phyloP scores from a whole-genome alignment of 139 green algal genomes.

The Eudorina sp. region DNA sequence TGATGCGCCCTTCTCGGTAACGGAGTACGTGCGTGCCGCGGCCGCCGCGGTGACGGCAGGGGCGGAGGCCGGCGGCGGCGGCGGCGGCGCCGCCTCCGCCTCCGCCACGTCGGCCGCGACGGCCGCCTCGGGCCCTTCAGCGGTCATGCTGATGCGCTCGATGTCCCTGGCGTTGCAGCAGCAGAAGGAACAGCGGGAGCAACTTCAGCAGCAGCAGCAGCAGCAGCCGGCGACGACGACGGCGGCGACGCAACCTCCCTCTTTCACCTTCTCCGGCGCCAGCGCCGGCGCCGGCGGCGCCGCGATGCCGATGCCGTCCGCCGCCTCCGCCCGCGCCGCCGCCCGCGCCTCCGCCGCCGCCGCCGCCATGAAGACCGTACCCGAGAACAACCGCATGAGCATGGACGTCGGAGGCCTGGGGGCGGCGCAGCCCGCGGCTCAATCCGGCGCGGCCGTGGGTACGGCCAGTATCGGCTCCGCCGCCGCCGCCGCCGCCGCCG shows the following conservation, averaged over 20 bases:
- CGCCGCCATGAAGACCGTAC: constrained; percentile 44
- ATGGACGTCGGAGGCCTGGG: constrained; percentile 15
- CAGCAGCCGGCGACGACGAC: neutral
- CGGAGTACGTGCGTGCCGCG: constrained; percentile 11
- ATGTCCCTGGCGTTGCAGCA: constrained; percentile 38
- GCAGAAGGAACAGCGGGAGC: neutral
- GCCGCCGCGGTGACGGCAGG: neutral
- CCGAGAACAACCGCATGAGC: constrained; percentile 31
- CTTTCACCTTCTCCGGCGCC: too few species aligned
- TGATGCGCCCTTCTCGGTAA: constrained; percentile 8
- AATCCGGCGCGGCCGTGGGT: too few species aligned
- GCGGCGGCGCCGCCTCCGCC: neutral
- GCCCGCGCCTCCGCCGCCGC: neutral
- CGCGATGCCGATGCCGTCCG: neutral
- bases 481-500: too few species aligned
- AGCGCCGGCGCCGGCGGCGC: neutral
- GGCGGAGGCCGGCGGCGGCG: neutral
- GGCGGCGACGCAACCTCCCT: too few species aligned
- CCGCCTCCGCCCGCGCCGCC: neutral
- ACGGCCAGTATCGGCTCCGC: too few species aligned
- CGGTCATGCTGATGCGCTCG: constrained; percentile 16
- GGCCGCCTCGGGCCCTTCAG: neutral
- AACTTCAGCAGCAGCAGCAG: neutral
- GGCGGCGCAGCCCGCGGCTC: too few species aligned
- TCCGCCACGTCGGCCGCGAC: neutral